phyloP scores from a whole-genome alignment of 163 green algal genomes.

The Coccomyxa subellipsoidea region DNA sequence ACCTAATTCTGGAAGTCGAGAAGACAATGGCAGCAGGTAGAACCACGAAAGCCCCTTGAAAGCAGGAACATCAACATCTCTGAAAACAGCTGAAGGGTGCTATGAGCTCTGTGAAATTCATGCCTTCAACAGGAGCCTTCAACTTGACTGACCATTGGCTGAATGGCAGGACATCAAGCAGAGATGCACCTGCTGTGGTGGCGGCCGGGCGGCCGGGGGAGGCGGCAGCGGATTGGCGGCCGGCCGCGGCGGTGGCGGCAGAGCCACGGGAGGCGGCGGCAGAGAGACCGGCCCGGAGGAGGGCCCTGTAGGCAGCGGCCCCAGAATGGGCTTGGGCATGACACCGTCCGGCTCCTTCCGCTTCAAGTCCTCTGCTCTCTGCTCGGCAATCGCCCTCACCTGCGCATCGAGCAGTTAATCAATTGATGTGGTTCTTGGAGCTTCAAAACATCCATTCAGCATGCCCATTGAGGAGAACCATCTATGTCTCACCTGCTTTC shows the following conservation, averaged over 20 bases:
- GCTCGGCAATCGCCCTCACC: slow-evolving; percentile 45
- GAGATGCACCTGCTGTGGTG: neutral
- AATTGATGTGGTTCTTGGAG: too few relatives aligned
- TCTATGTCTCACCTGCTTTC: too few relatives aligned
- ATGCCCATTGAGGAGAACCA: neutral
- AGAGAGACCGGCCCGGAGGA: slow-evolving; percentile 9
- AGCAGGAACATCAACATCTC: too few relatives aligned
- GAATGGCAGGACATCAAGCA: too few relatives aligned
- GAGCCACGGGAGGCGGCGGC: slow-evolving; percentile 16
- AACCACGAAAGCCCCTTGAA: too few relatives aligned
- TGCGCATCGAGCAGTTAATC: slow-evolving; percentile 12
- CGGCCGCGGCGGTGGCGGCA: slow-evolving; percentile 21
- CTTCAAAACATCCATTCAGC: too few relatives aligned
- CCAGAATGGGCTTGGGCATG: slow-evolving; percentile 11
- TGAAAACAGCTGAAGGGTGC: too few relatives aligned
- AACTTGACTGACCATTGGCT: too few relatives aligned
- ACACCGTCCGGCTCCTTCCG: slow-evolving; percentile 19
- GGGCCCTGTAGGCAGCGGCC: slow-evolving; percentile 8
- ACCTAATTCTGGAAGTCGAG: too few relatives aligned
- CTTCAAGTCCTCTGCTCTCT: slow-evolving; percentile 22
- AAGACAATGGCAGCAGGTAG: too few relatives aligned
- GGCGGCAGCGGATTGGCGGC: neutral
- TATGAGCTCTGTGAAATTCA: too few relatives aligned
- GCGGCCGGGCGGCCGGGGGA: neutral
- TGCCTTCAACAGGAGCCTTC: too few relatives aligned